Percentiles rank a stretch among this genome's conserved stretches.
Conservation (phyloP, 2,329 filamentous ascomycete genomes). For the Byssothecium circinans region DNA sequence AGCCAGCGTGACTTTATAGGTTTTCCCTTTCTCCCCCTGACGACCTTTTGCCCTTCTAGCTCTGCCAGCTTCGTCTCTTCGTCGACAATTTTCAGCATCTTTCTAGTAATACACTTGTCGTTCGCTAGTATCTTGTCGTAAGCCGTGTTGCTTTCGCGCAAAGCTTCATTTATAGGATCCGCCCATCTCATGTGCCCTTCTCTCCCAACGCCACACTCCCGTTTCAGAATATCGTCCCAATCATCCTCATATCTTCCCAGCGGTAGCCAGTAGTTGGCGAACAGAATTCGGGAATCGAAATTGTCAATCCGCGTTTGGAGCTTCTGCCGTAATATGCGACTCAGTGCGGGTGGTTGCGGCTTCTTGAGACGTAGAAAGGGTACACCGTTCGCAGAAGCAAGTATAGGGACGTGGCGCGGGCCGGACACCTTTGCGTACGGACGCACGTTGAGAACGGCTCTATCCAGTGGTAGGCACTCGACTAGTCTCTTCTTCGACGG, state of each 20-base stretch:
- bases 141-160: slow-evolving; percentile 13
- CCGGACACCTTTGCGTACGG: slow-evolving; percentile 55
- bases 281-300: slow-evolving; percentile 41
- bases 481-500: slow-evolving; percentile 24
- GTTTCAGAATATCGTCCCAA: slow-evolving; percentile 50
- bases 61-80: slow-evolving; percentile 50
- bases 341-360: slow-evolving; percentile 63
- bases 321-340: slow-evolving; percentile 60
- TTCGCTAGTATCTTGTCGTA: slow-evolving; percentile 27
- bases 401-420: slow-evolving; percentile 60
- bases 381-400: slow-evolving; percentile 59
- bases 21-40: slow-evolving; percentile 28
- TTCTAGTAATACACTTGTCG: slow-evolving; percentile 37
- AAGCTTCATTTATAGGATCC: slow-evolving; percentile 24
- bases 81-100: slow-evolving; percentile 53
- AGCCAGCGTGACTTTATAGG: slow-evolving; percentile 19
- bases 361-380: slow-evolving; percentile 69
- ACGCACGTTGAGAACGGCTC: slow-evolving; percentile 53
- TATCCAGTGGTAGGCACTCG: slow-evolving; percentile 38
- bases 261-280: slow-evolving; percentile 48
- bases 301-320: slow-evolving; percentile 49
- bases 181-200: slow-evolving; percentile 32
- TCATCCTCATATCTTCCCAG: slow-evolving; percentile 50
- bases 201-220: slow-evolving; percentile 23
- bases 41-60: slow-evolving; percentile 39